Evolutionary conservation across 148 eudicot species (phyloP).

Genomic region (Salicornia ramosissima): DNA sequence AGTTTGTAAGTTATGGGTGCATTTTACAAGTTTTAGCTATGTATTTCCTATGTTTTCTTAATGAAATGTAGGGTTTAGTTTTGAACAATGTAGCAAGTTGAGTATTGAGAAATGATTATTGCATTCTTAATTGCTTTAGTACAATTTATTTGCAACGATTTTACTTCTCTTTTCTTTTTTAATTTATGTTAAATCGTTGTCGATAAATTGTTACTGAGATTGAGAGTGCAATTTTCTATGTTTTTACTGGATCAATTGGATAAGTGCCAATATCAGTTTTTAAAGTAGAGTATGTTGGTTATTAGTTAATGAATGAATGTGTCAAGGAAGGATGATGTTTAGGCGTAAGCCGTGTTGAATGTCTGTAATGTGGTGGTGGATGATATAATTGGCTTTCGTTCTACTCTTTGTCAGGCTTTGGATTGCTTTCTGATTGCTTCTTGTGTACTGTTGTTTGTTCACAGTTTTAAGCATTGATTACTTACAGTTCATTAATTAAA

Average conservation of each 20-base stretch:
- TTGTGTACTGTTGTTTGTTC: neutral
- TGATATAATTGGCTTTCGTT: neutral
- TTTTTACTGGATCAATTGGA: too few relatives aligned
- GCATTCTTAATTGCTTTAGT: neutral
- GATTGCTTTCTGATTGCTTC: neutral
- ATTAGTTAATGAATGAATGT: slow-evolving; percentile 5
- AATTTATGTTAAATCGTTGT: too few relatives aligned
- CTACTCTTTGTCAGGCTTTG: neutral
- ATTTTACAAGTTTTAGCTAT: neutral
- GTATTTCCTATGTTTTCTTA: slow-evolving; percentile 15
- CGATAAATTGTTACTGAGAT: too few relatives aligned
- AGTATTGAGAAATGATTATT: slow-evolving; percentile 5
- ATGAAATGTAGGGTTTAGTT: slow-evolving; percentile 26
- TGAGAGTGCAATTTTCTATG: too few relatives aligned
- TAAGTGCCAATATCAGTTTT: too few relatives aligned
- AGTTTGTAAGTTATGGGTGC: slow-evolving; percentile 3
- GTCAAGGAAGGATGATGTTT: neutral
- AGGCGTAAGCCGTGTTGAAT: slow-evolving; percentile 28
- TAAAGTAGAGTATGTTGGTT: too few relatives aligned
- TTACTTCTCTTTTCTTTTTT: too few relatives aligned
- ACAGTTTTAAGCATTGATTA: too few relatives aligned
- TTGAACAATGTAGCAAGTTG: slow-evolving; percentile 7
- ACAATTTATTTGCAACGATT: too few relatives aligned
- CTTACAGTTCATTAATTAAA: too few relatives aligned
- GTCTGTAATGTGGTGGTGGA: neutral